Evolutionary conservation across 805 yeast species (phyloP), one percentile per base, ranked within the genome.

Genomic region (Wickerhamomyces bovis): DNA sequence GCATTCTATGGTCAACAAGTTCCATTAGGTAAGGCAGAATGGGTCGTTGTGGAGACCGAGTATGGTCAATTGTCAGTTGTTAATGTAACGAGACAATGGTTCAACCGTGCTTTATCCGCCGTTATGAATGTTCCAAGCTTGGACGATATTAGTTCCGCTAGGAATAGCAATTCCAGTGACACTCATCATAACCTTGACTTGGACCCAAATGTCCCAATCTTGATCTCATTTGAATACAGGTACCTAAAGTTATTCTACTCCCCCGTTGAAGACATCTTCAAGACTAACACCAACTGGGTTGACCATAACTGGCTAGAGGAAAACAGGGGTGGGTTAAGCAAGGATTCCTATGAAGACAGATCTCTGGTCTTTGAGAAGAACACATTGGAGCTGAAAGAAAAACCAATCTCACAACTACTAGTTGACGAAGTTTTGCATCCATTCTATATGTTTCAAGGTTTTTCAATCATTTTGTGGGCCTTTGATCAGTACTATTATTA

Each of bases 31-130:
- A 75, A 76, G 51, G 84, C 97, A 28, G 95, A 89, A 57, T 88
- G 97, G 94, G 85, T 90, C 15, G 95, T 89, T 16, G 75, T 94
- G 21, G 99, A 94, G 66, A 95, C 89, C 55, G 97, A 90, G 62
- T 84, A 80, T 71, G 98, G 97, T 18, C 96, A 89, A 56, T 73
- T 94, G 51, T 73, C 77, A 33, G 75, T 83, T 18, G 74, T 79
- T 4, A 63, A 68, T 2, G 80, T 94, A 13, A 57, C 69, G 1
- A 76, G 83, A 53, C 66, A 68, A 39, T 75, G 86, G 71, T 87
- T 83, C 59, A 82, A 85, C 56, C 79, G 86, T 55, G 73, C 87
- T 11, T 59, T 92, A 30, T 85, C 95, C 2, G 77, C 85, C 0
- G 78, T 87, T 23, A 74, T 92, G 55, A 64, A 67, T 35, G 60